phyloP scores from a whole-genome alignment of 1,284 basidiomycete species.

The Exobasidium rhododendri region DNA sequence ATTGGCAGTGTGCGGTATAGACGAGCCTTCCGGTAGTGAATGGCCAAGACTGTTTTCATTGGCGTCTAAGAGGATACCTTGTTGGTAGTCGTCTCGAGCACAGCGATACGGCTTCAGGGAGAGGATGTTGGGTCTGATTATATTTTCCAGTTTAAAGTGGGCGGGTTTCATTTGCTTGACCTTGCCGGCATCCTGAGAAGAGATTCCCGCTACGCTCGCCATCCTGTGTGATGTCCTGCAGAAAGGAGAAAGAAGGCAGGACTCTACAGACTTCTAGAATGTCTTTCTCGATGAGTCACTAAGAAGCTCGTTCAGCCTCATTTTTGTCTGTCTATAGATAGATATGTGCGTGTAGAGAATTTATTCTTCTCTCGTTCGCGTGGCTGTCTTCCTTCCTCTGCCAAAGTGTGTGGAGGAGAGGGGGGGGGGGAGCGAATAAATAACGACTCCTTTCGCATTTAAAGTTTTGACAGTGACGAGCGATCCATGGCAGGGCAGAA shows the following conservation, averaged over 20 bases:
- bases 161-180: slow-evolving; percentile 44
- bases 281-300: slow-evolving; percentile 1
- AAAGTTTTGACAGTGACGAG: neutral
- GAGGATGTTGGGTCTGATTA: slow-evolving; percentile 90
- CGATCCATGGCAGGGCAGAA: too few relatives aligned
- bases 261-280: neutral
- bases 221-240: neutral
- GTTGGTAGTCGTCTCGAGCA: slow-evolving; percentile 90
- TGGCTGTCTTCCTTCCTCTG: too few relatives aligned
- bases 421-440: too few relatives aligned
- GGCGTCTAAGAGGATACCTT: slow-evolving; percentile 91
- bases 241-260: neutral
- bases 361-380: too few relatives aligned
- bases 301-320: too few relatives aligned
- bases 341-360: neutral
- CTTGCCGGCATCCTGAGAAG: neutral
- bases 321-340: too few relatives aligned
- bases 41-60: slow-evolving; percentile 95
- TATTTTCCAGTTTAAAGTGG: slow-evolving; percentile 51
- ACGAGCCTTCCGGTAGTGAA: slow-evolving; percentile 62
- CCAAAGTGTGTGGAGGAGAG: too few relatives aligned
- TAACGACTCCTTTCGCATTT: neutral
- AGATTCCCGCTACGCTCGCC: slow-evolving; percentile 10
- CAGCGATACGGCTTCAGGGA: slow-evolving; percentile 88
- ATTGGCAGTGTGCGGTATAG: slow-evolving; percentile 23